Conservation (phyloP, 2,329 filamentous ascomycete species). For the Anisogramma anomala region DNA sequence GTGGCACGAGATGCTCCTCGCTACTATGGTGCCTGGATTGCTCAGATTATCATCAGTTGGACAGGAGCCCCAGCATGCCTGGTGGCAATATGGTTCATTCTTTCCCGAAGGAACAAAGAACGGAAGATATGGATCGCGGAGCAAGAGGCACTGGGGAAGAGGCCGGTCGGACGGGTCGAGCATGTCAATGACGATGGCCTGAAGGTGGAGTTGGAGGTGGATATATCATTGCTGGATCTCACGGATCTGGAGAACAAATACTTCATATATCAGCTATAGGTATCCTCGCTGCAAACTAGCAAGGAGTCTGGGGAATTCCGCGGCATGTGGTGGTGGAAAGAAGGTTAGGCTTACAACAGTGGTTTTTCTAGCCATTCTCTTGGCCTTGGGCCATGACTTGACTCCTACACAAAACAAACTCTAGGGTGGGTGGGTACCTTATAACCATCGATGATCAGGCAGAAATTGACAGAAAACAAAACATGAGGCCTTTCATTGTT, state of each 20-base stretch:
- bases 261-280: conserved; percentile 25
- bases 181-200: conserved; percentile 23
- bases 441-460: too few species aligned
- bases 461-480: too few species aligned
- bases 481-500: too few species aligned
- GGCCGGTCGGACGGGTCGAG: conserved; percentile 16
- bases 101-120: conserved; percentile 23
- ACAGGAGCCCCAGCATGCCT: conserved; percentile 25
- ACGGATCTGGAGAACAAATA: conserved; percentile 29
- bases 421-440: too few species aligned
- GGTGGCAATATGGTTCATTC: conserved; percentile 24
- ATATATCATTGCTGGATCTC: conserved; percentile 26
- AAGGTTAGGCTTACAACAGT: too few species aligned
- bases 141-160: conserved; percentile 16
- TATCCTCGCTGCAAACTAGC: neutral
- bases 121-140: conserved; percentile 21
- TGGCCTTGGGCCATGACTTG: too few species aligned
- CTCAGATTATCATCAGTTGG: conserved; percentile 24
- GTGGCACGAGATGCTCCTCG: conserved; percentile 19
- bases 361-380: too few species aligned
- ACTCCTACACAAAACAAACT: too few species aligned
- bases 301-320: neutral
- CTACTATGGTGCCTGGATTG: conserved; percentile 24
- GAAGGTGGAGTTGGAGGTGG: conserved; percentile 22
- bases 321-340: too few species aligned